Evolutionary conservation across 768 basidiomycete species (phyloP).

Genomic region (Hygrocybe punicea): DNA sequence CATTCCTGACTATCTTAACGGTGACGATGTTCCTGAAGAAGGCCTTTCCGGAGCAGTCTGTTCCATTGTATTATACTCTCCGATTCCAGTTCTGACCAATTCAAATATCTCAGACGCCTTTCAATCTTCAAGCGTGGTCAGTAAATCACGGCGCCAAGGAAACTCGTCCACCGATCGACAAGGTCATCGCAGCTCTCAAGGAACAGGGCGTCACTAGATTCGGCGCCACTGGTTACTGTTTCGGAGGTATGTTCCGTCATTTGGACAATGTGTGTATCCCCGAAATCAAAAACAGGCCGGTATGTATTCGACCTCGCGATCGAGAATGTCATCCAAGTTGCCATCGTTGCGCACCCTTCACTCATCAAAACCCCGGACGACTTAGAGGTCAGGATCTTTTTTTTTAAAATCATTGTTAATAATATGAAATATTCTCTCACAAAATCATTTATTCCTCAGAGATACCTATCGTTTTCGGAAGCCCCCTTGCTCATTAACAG

Average conservation of each 20-base stretch:
- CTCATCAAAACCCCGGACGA: conserved; percentile 57
- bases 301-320: conserved; percentile 63
- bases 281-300: conserved; percentile 37
- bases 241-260: conserved; percentile 43
- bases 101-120: conserved; percentile 21
- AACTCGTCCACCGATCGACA: conserved; percentile 52
- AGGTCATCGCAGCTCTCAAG: conserved; percentile 55
- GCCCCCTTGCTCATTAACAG: conserved; percentile 67
- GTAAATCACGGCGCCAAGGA: conserved; percentile 35
- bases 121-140: conserved; percentile 46
- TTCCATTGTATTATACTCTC: not conserved
- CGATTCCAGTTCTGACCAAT: not conserved
- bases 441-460: conserved; percentile 34
- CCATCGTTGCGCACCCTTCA: conserved; percentile 58
- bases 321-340: conserved; percentile 47
- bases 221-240: conserved; percentile 67
- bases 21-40: conserved; percentile 39
- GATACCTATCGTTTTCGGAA: conserved; percentile 43
- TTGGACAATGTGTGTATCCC: not conserved
- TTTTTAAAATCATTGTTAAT: not conserved
- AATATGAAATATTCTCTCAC: too few relatives aligned
- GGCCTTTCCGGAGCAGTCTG: conserved; percentile 35
- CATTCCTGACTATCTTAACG: conserved; percentile 41
- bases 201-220: conserved; percentile 55
- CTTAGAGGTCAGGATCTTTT: conserved; percentile 45